Evolutionary conservation across 2,329 filamentous ascomycete genomes (phyloP).

Genomic region (Aspergillus sp.): DNA sequence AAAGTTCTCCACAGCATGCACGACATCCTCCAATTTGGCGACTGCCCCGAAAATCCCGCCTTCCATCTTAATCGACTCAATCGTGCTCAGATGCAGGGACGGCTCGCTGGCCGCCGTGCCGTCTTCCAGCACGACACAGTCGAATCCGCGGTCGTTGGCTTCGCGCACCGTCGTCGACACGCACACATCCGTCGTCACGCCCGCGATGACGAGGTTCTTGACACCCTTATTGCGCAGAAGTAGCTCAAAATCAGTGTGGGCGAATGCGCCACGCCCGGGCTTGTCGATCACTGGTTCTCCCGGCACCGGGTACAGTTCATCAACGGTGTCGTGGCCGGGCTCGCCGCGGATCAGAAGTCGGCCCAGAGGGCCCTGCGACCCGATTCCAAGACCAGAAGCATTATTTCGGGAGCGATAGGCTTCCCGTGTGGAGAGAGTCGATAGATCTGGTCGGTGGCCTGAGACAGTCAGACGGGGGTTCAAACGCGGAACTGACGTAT

Average conservation of each 20-base stretch:
- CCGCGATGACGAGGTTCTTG: constrained; percentile 52
- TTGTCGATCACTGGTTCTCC: constrained; percentile 55
- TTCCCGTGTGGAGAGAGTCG: constrained; percentile 56
- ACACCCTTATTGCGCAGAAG: constrained; percentile 51
- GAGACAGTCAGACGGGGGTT: constrained; percentile 11
- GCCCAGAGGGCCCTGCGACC: constrained; percentile 53
- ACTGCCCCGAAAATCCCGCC: constrained; percentile 46
- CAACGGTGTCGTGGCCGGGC: constrained; percentile 55
- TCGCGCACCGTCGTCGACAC: constrained; percentile 56
- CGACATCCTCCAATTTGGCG: constrained; percentile 37
- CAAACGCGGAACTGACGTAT: neutral
- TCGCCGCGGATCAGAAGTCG: constrained; percentile 59
- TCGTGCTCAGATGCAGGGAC: constrained; percentile 39
- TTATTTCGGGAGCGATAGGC: constrained; percentile 53
- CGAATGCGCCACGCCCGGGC: constrained; percentile 53
- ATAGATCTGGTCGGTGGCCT: constrained; percentile 53
- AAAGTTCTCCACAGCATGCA: constrained; percentile 43
- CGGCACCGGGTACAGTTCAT: constrained; percentile 50
- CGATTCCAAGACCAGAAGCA: constrained; percentile 50
- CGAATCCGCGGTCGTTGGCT: constrained; percentile 55
- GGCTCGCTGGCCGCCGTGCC: constrained; percentile 43
- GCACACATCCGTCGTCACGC: constrained; percentile 57
- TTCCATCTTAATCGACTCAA: constrained; percentile 47
- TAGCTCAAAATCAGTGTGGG: constrained; percentile 54
- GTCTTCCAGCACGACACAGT: constrained; percentile 53